These are phyloP conservation scores for Globisporangium paroecandrum DNA, from an alignment of 352 stramenopile species.

Conservation along the genomic window DNA sequence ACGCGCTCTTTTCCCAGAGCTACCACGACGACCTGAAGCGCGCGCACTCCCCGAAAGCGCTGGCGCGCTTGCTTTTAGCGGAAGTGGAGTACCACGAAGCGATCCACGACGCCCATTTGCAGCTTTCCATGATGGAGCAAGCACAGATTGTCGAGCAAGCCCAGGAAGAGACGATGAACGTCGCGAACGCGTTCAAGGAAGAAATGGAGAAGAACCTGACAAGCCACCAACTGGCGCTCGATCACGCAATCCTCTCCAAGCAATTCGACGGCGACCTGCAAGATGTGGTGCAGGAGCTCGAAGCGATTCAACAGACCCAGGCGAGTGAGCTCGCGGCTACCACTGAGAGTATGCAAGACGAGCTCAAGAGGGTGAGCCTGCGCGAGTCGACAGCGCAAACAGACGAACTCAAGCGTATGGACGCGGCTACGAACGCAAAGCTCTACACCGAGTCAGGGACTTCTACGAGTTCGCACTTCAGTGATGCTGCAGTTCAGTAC, in stretches of 20 bases:
- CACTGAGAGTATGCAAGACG: constrained; percentile 15
- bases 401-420: constrained; percentile 21
- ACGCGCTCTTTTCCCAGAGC: constrained; percentile 3
- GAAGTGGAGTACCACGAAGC: constrained; percentile 70
- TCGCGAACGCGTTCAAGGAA: constrained; percentile 64
- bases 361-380: constrained; percentile 27
- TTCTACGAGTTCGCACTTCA: constrained; percentile 19
- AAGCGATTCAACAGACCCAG: constrained; percentile 34
- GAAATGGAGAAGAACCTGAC: constrained; percentile 51
- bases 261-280: constrained; percentile 53
- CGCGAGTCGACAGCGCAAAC: constrained; percentile 56
- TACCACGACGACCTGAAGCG: constrained; percentile 22
- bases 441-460: constrained; percentile 35
- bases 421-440: constrained; percentile 41
- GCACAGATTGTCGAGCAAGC: constrained; percentile 45
- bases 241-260: constrained; percentile 43
- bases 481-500: constrained; percentile 36
- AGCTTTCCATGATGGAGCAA: constrained; percentile 59
- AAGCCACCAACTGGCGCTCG: constrained; percentile 42
- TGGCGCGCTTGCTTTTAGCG: constrained; percentile 48
- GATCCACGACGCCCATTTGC: constrained; percentile 57
- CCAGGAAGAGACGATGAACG: constrained; percentile 43
- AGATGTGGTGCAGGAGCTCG: constrained; percentile 35
- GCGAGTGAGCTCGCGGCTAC: constrained; percentile 19
- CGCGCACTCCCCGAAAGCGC: constrained; percentile 41